Percentiles rank a stretch among this genome's conserved stretches.
phyloP scores from a whole-genome alignment of 2,329 filamentous ascomycete genomes.

The Fusarium continuum region DNA sequence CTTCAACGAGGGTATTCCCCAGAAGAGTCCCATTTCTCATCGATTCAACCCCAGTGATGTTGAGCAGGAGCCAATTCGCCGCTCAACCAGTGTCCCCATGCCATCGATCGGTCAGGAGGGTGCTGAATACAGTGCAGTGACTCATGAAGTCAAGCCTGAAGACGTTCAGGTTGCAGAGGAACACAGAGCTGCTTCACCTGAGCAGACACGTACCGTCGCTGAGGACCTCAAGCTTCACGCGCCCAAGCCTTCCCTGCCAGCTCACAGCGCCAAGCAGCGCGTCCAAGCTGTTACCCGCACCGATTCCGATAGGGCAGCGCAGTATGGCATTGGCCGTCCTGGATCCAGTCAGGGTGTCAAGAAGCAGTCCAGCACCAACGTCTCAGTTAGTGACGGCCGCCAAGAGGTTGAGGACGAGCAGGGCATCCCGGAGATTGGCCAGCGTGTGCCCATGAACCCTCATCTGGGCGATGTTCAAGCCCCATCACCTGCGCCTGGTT shows the following conservation, averaged over 20 bases:
- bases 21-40: slow-evolving; percentile 55
- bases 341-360: slow-evolving; percentile 63
- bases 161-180: slow-evolving; percentile 53
- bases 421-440: slow-evolving; percentile 91
- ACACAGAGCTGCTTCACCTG: slow-evolving; percentile 59
- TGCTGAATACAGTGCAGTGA: slow-evolving; percentile 77
- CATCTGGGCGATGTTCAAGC: slow-evolving; percentile 96
- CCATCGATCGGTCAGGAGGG: slow-evolving; percentile 92
- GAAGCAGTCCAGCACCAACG: slow-evolving; percentile 71
- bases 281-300: slow-evolving; percentile 88
- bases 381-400: slow-evolving; percentile 60
- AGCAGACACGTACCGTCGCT: slow-evolving; percentile 80
- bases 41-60: slow-evolving; percentile 49
- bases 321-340: slow-evolving; percentile 82
- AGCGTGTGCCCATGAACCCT: slow-evolving; percentile 92
- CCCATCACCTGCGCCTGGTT: slow-evolving; percentile 77
- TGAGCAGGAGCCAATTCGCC: slow-evolving; percentile 58
- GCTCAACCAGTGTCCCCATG: slow-evolving; percentile 80
- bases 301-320: slow-evolving; percentile 85
- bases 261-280: slow-evolving; percentile 81
- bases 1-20: slow-evolving; percentile 74
- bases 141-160: slow-evolving; percentile 54
- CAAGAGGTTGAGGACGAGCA: slow-evolving; percentile 74
- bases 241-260: slow-evolving; percentile 85
- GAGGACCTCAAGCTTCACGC: slow-evolving; percentile 88